Evolutionary conservation across 2,329 filamentous ascomycete species (phyloP).

Genomic region (Fulvia fulva): DNA sequence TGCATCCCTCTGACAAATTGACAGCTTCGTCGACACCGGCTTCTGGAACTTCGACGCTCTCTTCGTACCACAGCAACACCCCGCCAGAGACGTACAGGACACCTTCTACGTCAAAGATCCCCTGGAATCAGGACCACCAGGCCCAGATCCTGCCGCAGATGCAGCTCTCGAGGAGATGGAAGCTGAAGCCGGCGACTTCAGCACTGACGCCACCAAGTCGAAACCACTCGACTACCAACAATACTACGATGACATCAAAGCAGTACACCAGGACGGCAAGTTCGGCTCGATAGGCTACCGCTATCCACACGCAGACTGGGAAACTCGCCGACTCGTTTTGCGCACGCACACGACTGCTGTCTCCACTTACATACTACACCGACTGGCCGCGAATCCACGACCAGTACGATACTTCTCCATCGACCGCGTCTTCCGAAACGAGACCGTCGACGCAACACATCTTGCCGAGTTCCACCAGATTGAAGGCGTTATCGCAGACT

Average conservation of each 20-base stretch:
- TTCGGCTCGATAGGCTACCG: constrained; percentile 95
- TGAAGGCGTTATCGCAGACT: constrained; percentile 97
- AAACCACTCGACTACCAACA: constrained; percentile 63
- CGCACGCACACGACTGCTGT: constrained; percentile 95
- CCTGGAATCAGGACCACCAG: constrained; percentile 63
- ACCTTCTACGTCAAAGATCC: constrained; percentile 98
- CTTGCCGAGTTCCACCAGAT: constrained; percentile 98
- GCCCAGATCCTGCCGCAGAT: constrained; percentile 51
- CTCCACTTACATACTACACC: constrained; percentile 85
- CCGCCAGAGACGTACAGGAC: constrained; percentile 93
- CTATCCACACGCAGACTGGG: constrained; percentile 86
- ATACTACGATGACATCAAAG: constrained; percentile 83
- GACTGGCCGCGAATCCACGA: constrained; percentile 76
- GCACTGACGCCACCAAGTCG: constrained; percentile 42
- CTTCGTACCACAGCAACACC: constrained; percentile 96
- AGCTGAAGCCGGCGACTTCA: constrained; percentile 50
- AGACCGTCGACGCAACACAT: constrained; percentile 95
- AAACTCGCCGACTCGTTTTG: constrained; percentile 81
- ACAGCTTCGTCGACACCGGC: constrained; percentile 83
- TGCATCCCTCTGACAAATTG: constrained; percentile 40
- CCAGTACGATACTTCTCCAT: constrained; percentile 98
- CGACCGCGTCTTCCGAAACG: constrained; percentile 96
- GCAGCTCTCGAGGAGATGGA: constrained; percentile 48
- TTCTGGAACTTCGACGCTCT: constrained; percentile 99
- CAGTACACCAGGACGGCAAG: constrained; percentile 85